A percentile compares a stretch with the other conserved stretches of the same genome.
Conservation (phyloP, 179 eudicot genomes). For the Pouteria campechiana region DNA sequence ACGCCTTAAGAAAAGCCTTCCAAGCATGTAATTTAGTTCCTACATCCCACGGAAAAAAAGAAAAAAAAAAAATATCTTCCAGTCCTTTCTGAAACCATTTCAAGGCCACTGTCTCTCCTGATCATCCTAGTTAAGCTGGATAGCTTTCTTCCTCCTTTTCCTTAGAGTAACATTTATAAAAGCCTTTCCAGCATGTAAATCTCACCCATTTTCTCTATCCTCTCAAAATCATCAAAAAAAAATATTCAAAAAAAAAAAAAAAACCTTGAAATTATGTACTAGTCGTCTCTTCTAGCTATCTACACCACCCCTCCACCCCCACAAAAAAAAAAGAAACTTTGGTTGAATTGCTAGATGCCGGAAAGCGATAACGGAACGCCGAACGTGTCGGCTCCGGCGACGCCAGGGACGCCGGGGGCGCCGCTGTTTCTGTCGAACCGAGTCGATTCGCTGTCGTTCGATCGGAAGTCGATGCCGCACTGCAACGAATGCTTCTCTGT, state of each 20-base stretch:
- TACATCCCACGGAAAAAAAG: neutral
- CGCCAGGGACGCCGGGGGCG: conserved; percentile 54
- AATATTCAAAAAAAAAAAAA: conserved; percentile 1
- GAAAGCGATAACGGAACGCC: conserved; percentile 28
- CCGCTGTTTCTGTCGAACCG: conserved; percentile 26
- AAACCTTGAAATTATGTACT: neutral
- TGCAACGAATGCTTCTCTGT: conserved; percentile 55
- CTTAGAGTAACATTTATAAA: conserved; percentile 30
- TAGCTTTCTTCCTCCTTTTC: conserved; percentile 9
- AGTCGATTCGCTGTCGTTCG: conserved; percentile 47
- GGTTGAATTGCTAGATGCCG: conserved; percentile 11
- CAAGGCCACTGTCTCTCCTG: neutral
- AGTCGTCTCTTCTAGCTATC: neutral
- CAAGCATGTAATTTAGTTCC: conserved; percentile 11
- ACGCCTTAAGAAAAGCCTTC: conserved; percentile 6
- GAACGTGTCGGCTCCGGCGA: conserved; percentile 25
- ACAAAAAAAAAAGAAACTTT: neutral
- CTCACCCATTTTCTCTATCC: neutral
- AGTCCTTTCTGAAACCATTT: neutral
- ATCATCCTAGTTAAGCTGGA: conserved; percentile 26
- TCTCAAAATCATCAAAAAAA: conserved; percentile 7
- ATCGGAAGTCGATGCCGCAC: conserved; percentile 57
- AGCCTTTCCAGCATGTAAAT: conserved; percentile 34
- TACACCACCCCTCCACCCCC: neutral
- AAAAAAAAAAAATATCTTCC: neutral